A percentile compares a stretch with the other conserved stretches of the same genome.
These are phyloP conservation scores for Phragmites australis DNA, from an alignment of 176 grass and related monocot species.

Conservation along the genomic window DNA sequence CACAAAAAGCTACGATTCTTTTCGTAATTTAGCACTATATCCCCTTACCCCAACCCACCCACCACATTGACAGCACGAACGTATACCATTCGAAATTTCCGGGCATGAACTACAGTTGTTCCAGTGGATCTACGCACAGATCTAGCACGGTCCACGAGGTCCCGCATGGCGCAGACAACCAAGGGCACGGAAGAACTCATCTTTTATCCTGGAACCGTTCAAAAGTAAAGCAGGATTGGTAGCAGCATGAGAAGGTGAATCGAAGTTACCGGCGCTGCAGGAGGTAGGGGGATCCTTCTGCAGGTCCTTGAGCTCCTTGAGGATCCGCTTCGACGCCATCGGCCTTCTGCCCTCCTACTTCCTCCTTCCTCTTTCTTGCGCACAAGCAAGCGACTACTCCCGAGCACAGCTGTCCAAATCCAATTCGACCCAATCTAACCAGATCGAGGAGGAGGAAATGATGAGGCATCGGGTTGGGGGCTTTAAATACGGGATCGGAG, in stretches of 20 bases:
- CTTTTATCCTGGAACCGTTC: not conserved
- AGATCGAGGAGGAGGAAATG: not conserved
- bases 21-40: not conserved
- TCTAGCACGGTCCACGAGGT: not conserved
- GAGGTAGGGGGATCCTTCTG: constrained; percentile 60
- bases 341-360: not conserved
- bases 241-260: not conserved
- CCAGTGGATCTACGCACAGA: not conserved
- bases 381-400: not conserved
- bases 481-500: constrained; percentile 6
- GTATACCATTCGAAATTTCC: not conserved
- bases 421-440: not conserved
- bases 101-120: too few species aligned
- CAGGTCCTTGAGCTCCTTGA: constrained; percentile 69
- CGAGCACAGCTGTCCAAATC: not conserved
- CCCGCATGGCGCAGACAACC: not conserved
- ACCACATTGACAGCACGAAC: not conserved
- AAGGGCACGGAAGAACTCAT: not conserved
- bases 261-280: constrained; percentile 51
- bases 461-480: not conserved
- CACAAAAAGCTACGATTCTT: not conserved
- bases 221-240: not conserved
- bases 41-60: not conserved
- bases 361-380: not conserved
- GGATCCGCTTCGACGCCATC: constrained; percentile 67